Percentiles rank a stretch among this genome's conserved stretches.
phyloP scores from a whole-genome alignment of 495 filamentous ascomycete genomes.

The Clohesyomyces aquaticus region DNA sequence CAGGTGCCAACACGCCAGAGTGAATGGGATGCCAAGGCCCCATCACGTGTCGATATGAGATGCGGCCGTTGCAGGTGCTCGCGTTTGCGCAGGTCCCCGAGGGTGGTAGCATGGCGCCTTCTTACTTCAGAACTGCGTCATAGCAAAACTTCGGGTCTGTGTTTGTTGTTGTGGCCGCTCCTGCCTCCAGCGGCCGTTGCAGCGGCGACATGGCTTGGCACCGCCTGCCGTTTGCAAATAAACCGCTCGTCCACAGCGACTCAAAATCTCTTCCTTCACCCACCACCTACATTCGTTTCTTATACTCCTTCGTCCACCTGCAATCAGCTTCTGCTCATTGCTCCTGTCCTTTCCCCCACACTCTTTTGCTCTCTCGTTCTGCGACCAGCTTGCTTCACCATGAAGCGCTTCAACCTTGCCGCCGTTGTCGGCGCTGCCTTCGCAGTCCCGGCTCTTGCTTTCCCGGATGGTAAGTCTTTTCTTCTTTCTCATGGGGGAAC shows the following conservation, averaged over 20 bases:
- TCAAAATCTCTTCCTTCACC: slow-evolving; percentile 3
- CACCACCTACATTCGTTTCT: slow-evolving; percentile 18
- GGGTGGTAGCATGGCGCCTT: too few relatives aligned
- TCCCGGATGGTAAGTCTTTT: slow-evolving; percentile 13
- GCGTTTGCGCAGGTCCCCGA: too few relatives aligned
- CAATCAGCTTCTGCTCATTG: slow-evolving; percentile 21
- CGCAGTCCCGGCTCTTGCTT: slow-evolving; percentile 9
- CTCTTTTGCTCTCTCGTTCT: slow-evolving; percentile 11
- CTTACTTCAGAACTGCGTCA: too few relatives aligned
- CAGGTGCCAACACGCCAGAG: too few relatives aligned
- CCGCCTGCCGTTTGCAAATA: neutral
- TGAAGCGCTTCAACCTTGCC: slow-evolving; percentile 22
- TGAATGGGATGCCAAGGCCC: too few relatives aligned
- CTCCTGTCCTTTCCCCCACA: neutral
- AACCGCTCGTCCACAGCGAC: neutral
- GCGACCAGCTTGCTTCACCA: slow-evolving; percentile 12
- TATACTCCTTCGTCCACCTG: neutral
- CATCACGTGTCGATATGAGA: too few relatives aligned
- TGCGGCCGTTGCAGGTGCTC: too few relatives aligned
- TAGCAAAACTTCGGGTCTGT: too few relatives aligned
- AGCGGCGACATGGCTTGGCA: neutral
- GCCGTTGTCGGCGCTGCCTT: slow-evolving; percentile 15
- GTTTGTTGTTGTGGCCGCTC: too few relatives aligned
- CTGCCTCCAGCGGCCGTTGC: neutral
- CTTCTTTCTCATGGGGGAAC: too few relatives aligned